These are phyloP conservation scores for Aurinia saxatilis DNA, from an alignment of 345 rosid species.

Conservation along the genomic window DNA sequence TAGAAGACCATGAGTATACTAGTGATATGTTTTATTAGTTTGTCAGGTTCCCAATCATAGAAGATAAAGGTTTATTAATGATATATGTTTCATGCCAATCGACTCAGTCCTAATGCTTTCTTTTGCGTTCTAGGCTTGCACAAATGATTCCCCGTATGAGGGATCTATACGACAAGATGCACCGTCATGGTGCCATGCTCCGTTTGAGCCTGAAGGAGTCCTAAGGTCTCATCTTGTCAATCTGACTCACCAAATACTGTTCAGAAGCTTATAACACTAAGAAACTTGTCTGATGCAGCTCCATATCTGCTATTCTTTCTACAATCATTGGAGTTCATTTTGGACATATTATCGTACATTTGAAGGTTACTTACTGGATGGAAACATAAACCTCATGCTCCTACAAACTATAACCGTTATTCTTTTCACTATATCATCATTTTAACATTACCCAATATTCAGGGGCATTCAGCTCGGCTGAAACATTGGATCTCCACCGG, in stretches of 20 bases:
- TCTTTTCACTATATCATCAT: neutral
- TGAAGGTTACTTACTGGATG: conserved; percentile 38
- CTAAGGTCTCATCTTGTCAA: conserved; percentile 44
- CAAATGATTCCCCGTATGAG: conserved; percentile 50
- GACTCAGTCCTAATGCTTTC: neutral
- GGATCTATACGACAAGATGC: conserved; percentile 51
- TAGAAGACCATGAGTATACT: neutral
- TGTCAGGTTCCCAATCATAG: too few species aligned
- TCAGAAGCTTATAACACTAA: neutral
- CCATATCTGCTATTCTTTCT: conserved; percentile 70
- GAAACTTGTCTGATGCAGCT: conserved; percentile 42
- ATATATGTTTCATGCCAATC: neutral
- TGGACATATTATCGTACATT: conserved; percentile 67
- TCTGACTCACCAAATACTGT: neutral
- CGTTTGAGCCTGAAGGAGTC: conserved; percentile 93
- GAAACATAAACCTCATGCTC: neutral
- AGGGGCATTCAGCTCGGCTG: conserved; percentile 61
- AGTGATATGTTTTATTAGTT: neutral
- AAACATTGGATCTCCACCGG: conserved; percentile 74
- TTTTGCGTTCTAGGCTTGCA: conserved; percentile 58
- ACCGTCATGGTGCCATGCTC: conserved; percentile 85
- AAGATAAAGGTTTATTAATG: too few species aligned
- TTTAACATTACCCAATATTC: neutral
- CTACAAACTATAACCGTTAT: neutral
- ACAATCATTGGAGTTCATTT: conserved; percentile 77